A percentile compares a stretch with the other conserved stretches of the same genome.
These are phyloP conservation scores for Aurinia saxatilis DNA, from an alignment of 345 rosid genomes.

Conservation along the genomic window DNA sequence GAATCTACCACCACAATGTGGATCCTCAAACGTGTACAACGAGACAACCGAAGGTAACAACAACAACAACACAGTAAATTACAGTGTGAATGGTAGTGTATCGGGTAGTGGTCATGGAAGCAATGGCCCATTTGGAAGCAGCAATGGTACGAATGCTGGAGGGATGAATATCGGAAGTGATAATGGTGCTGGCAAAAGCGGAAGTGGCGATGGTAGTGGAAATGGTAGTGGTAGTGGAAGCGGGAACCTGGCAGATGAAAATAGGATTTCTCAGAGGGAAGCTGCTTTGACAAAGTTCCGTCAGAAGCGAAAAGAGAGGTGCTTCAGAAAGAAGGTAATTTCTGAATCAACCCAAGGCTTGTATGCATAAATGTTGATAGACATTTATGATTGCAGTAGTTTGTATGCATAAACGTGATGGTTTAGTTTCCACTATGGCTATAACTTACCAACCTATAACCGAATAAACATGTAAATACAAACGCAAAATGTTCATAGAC, in stretches of 20 bases:
- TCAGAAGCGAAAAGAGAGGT: slow-evolving; percentile 77
- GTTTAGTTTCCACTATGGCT: too few relatives aligned
- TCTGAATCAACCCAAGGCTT: background rate
- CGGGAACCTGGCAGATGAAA: slow-evolving; percentile 21
- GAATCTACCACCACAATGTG: slow-evolving; percentile 25
- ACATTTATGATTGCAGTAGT: too few relatives aligned
- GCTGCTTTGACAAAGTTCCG: slow-evolving; percentile 77
- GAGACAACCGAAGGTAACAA: slow-evolving; percentile 24
- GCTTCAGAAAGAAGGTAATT: slow-evolving; percentile 70
- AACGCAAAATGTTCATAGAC: too few relatives aligned
- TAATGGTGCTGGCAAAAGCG: slow-evolving; percentile 39
- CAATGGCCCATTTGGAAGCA: slow-evolving; percentile 41
- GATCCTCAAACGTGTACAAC: slow-evolving; percentile 29
- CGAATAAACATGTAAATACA: background rate
- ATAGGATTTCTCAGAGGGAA: slow-evolving; percentile 47
- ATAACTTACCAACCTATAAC: too few relatives aligned
- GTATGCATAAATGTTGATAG: too few relatives aligned
- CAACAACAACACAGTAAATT: slow-evolving; percentile 38
- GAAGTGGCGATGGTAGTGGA: slow-evolving; percentile 30
- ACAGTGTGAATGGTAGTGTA: slow-evolving; percentile 60
- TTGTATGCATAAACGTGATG: too few relatives aligned
- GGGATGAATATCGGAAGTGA: slow-evolving; percentile 45
- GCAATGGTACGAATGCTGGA: slow-evolving; percentile 42
- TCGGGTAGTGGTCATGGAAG: slow-evolving; percentile 68
- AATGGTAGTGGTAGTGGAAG: slow-evolving; percentile 17